Percentiles rank a stretch among this genome's conserved stretches.
Evolutionary conservation across 345 rosid genomes (phyloP).

Genomic region (Odontarrhena argentea): DNA sequence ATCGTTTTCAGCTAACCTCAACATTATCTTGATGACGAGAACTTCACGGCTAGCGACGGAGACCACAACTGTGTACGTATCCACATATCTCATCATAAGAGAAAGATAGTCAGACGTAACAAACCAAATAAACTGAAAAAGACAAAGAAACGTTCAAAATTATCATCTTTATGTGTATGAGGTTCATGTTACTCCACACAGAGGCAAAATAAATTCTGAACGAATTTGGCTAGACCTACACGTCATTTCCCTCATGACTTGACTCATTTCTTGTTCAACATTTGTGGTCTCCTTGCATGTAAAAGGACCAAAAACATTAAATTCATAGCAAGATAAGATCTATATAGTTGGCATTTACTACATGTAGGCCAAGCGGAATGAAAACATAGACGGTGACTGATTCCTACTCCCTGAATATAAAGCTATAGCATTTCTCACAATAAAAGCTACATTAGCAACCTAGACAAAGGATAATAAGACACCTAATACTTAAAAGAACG

Average conservation of each 20-base stretch:
- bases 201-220: not conserved
- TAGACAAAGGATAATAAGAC: slow-evolving; percentile 12
- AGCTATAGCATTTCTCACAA: slow-evolving; percentile 12
- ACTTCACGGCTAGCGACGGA: slow-evolving; percentile 7
- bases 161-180: slow-evolving; percentile 2
- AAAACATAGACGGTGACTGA: slow-evolving; percentile 18
- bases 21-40: slow-evolving; percentile 20
- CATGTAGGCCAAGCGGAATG: slow-evolving; percentile 28
- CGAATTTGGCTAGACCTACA: slow-evolving; percentile 1
- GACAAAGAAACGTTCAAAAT: slow-evolving; percentile 8
- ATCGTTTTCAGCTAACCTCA: slow-evolving; percentile 16
- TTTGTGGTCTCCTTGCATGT: slow-evolving; percentile 9
- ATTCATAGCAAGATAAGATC: not conserved
- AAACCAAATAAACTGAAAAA: not conserved
- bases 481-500: slow-evolving; percentile 1
- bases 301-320: not conserved
- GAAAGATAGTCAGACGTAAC: slow-evolving; percentile 25
- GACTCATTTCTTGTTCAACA: slow-evolving; percentile 10
- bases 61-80: slow-evolving; percentile 2
- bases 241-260: slow-evolving; percentile 4
- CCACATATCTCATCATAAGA: slow-evolving; percentile 25
- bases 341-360: slow-evolving; percentile 22
- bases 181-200: slow-evolving; percentile 21
- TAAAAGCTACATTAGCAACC: not conserved
- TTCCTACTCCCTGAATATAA: slow-evolving; percentile 16